Evolutionary conservation across 2,329 filamentous ascomycete genomes (phyloP).

Genomic region (Penicillium sp.): DNA sequence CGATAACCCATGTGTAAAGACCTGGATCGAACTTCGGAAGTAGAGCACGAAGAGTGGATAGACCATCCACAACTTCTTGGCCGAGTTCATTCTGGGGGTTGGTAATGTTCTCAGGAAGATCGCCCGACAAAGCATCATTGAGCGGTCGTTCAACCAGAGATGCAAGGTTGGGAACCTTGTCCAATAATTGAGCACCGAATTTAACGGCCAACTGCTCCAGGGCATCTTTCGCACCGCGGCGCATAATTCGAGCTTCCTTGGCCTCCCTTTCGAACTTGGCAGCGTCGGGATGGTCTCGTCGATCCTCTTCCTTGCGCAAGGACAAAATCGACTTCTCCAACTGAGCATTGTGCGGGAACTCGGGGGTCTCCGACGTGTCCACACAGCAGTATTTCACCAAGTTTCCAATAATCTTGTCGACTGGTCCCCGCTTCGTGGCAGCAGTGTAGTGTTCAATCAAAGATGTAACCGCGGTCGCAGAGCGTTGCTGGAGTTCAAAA

Average conservation of each 20-base stretch:
- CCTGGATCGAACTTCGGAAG: constrained; percentile 80
- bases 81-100: constrained; percentile 73
- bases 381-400: constrained; percentile 97
- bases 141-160: constrained; percentile 80
- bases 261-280: constrained; percentile 87
- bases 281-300: constrained; percentile 86
- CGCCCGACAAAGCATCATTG: constrained; percentile 66
- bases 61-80: constrained; percentile 87
- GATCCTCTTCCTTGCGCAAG: constrained; percentile 94
- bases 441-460: constrained; percentile 84
- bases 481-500: constrained; percentile 78
- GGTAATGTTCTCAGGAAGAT: constrained; percentile 67
- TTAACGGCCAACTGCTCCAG: constrained; percentile 79
- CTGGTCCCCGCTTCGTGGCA: constrained; percentile 74
- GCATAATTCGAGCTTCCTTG: constrained; percentile 81
- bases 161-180: constrained; percentile 78
- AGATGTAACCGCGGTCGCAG: constrained; percentile 76
- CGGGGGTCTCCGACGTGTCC: constrained; percentile 94
- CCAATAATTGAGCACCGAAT: constrained; percentile 74
- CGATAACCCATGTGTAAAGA: constrained; percentile 75
- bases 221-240: constrained; percentile 89
- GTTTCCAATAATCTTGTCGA: constrained; percentile 94
- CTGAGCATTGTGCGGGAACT: constrained; percentile 78
- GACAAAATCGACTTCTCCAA: constrained; percentile 83
- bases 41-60: constrained; percentile 88